A percentile compares a stretch with the other conserved stretches of the same genome.
These are phyloP conservation scores for Isoetes taiwanensis DNA, from an alignment of 75 land plant genomes.

Conservation along the genomic window DNA sequence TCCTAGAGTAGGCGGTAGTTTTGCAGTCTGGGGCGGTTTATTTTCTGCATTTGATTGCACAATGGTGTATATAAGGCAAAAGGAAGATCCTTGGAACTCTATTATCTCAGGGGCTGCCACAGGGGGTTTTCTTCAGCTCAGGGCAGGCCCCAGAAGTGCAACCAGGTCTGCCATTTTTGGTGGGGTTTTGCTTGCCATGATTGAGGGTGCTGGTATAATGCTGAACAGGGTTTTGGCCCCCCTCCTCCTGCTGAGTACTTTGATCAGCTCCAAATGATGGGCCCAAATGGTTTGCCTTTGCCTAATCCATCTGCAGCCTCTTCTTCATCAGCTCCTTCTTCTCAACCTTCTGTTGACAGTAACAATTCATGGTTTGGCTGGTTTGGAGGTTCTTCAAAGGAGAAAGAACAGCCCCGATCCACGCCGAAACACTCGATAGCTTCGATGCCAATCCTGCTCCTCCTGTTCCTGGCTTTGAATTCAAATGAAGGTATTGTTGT, in stretches of 20 bases:
- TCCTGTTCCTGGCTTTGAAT: slow-evolving; percentile 16
- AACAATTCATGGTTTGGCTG: no score
- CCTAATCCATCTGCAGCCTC: no score
- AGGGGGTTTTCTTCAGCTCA: not conserved
- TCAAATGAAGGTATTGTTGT: no score
- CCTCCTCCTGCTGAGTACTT: slow-evolving; percentile 31
- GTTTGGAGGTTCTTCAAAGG: slow-evolving; percentile 55
- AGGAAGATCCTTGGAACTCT: slow-evolving; percentile 8
- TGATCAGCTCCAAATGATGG: no score
- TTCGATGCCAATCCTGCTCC: slow-evolving; percentile 20
- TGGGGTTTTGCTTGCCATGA: slow-evolving; percentile 2
- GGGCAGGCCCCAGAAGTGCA: not conserved
- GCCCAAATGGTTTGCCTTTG: no score
- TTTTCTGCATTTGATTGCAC: slow-evolving; percentile 5
- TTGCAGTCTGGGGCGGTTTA: slow-evolving; percentile 5
- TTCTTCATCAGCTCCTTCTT: no score
- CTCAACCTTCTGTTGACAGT: no score
- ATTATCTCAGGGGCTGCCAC: not conserved
- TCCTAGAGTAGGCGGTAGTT: no score
- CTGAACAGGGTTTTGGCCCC: slow-evolving; percentile 1
- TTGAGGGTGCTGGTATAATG: slow-evolving; percentile 3
- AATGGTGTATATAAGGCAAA: not conserved
- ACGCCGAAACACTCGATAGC: slow-evolving; percentile 17
- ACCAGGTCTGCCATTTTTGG: slow-evolving; percentile 7
- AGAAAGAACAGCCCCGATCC: slow-evolving; percentile 35